Evolutionary conservation across 495 filamentous ascomycete species (phyloP).

Genomic region (Penicillium antarcticum): DNA sequence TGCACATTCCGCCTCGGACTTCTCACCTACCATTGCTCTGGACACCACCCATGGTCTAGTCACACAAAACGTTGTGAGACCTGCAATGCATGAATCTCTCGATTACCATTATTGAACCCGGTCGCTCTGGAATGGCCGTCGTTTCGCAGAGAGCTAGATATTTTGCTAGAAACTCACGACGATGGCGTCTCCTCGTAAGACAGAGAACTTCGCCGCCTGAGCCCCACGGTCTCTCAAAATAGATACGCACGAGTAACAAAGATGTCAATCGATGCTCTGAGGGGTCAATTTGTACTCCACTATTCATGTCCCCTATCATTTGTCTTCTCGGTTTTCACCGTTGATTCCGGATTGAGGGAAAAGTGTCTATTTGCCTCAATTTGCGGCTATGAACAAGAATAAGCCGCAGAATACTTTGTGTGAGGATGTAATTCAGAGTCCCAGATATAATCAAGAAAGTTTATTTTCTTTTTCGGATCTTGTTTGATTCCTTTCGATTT

Average conservation of each 20-base stretch:
- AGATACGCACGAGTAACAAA: slow-evolving; percentile 9
- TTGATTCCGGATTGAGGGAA: slow-evolving; percentile 13
- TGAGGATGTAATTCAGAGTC: background rate
- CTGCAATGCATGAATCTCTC: slow-evolving; percentile 18
- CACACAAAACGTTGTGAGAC: slow-evolving; percentile 16
- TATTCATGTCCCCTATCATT: slow-evolving; percentile 16
- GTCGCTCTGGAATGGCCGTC: slow-evolving; percentile 11
- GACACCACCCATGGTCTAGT: slow-evolving; percentile 11
- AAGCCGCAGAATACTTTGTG: slow-evolving; percentile 3
- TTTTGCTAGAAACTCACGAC: slow-evolving; percentile 12
- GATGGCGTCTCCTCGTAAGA: slow-evolving; percentile 12
- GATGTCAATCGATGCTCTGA: slow-evolving; percentile 5
- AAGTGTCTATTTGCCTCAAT: slow-evolving; percentile 2
- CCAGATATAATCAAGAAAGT: slow-evolving; percentile 1
- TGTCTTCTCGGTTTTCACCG: slow-evolving; percentile 3
- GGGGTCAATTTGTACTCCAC: slow-evolving; percentile 9
- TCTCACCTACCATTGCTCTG: background rate
- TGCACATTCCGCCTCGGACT: slow-evolving; percentile 4
- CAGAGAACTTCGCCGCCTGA: slow-evolving; percentile 11
- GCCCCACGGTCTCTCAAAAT: slow-evolving; percentile 15
- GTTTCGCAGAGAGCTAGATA: slow-evolving; percentile 15
- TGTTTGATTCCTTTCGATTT: slow-evolving; percentile 5
- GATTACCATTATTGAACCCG: slow-evolving; percentile 14
- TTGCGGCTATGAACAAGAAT: background rate
- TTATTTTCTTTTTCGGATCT: background rate